Evolutionary conservation across 2,329 filamentous ascomycete genomes (phyloP).

Genomic region (Pyrenophora tritici-repentis): DNA sequence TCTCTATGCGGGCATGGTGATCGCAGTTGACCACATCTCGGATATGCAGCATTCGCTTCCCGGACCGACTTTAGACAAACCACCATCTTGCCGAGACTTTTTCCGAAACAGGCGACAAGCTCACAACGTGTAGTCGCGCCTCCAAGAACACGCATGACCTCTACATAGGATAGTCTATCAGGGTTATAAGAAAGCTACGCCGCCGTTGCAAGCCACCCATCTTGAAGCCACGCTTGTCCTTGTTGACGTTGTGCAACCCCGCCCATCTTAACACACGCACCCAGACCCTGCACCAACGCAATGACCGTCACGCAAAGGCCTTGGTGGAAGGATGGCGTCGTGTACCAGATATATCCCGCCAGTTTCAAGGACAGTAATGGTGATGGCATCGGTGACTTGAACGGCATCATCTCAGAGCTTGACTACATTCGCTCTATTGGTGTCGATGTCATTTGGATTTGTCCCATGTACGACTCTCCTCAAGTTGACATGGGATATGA

Average conservation of each 20-base stretch:
- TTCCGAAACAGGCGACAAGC: background rate
- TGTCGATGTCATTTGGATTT: constrained; percentile 46
- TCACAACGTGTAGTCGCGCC: background rate
- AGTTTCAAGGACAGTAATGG: constrained; percentile 65
- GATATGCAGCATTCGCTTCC: background rate
- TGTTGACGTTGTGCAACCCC: constrained; percentile 3
- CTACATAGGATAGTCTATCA: background rate
- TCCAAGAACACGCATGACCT: background rate
- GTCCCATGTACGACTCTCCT: constrained; percentile 53
- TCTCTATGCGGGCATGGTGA: background rate
- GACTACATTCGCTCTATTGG: constrained; percentile 60
- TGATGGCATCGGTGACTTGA: constrained; percentile 62
- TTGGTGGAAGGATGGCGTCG: constrained; percentile 66
- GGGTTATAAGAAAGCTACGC: constrained; percentile 15
- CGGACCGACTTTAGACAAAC: constrained; percentile 24
- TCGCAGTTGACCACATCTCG: no score
- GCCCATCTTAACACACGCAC: constrained; percentile 2
- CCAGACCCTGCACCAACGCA: background rate
- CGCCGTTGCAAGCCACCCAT: constrained; percentile 6
- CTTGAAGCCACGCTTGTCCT: constrained; percentile 1
- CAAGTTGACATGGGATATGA: constrained; percentile 53
- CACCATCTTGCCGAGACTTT: constrained; percentile 7
- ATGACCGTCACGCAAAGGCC: constrained; percentile 42
- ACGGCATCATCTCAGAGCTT: constrained; percentile 61
- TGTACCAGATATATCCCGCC: constrained; percentile 68